Evolutionary conservation across 2,329 filamentous ascomycete genomes (phyloP).

Genomic region (Colletotrichum abscissum): DNA sequence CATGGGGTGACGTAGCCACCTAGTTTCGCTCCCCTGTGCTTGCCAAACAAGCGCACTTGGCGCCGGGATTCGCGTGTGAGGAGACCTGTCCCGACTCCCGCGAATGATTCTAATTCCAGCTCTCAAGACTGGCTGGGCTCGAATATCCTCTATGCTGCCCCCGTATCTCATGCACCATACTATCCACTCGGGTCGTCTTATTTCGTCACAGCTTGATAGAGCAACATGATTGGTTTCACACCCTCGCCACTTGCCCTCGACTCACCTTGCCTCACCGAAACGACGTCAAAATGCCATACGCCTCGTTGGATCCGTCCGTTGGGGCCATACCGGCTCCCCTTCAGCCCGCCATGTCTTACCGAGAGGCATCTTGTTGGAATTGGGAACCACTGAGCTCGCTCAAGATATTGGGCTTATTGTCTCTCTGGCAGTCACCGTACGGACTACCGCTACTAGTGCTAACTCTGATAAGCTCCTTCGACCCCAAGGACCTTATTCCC

Average conservation of each 20-base stretch:
- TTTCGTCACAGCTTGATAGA: neutral
- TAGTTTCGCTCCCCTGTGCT: neutral
- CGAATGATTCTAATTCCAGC: neutral
- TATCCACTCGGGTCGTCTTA: neutral
- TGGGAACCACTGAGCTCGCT: neutral
- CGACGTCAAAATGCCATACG: neutral
- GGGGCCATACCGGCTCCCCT: neutral
- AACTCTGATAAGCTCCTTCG: too few relatives aligned
- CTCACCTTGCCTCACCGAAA: constrained; percentile 7
- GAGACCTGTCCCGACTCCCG: neutral
- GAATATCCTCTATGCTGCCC: neutral
- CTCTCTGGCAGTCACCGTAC: neutral
- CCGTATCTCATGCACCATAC: neutral
- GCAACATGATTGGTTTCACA: neutral
- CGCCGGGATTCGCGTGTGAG: neutral
- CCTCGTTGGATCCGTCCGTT: constrained; percentile 1
- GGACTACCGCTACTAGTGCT: too few relatives aligned
- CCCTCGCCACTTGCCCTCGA: neutral
- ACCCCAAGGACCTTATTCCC: neutral
- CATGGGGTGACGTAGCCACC: neutral
- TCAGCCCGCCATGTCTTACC: constrained; percentile 21
- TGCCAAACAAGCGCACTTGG: neutral
- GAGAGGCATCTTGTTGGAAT: constrained; percentile 25
- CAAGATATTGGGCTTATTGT: constrained; percentile 6
- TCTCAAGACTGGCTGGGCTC: neutral